These are phyloP conservation scores for Chytriomyces sp. DNA, from an alignment of 192 early-diverging fungal species.

Conservation along the genomic window DNA sequence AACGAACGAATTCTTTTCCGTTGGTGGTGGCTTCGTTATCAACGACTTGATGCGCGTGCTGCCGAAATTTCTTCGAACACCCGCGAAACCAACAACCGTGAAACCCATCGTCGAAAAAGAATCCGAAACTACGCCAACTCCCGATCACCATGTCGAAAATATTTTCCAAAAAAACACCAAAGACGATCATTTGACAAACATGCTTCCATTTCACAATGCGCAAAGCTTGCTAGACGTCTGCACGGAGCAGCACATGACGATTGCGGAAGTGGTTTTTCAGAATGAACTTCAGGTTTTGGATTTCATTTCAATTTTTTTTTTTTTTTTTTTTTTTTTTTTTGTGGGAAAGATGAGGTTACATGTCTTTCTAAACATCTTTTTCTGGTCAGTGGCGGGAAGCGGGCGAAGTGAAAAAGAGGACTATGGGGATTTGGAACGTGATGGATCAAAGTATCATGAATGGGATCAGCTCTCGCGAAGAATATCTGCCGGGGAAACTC, in stretches of 20 bases:
- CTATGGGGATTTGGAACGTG: slow-evolving; percentile 85
- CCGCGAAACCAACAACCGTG: background rate
- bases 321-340: background rate
- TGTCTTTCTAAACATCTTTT: background rate
- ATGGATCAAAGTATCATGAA: slow-evolving; percentile 80
- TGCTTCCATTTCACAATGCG: slow-evolving; percentile 83
- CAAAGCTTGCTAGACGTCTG: slow-evolving; percentile 81
- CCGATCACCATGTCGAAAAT: slow-evolving; percentile 49
- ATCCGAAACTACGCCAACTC: slow-evolving; percentile 49
- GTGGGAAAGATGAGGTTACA: background rate
- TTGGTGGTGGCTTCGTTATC: slow-evolving; percentile 95
- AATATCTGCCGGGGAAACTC: slow-evolving; percentile 79
- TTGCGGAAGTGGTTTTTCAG: slow-evolving; percentile 94
- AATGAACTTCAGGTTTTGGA: slow-evolving; percentile 77
- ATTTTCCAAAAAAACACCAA: slow-evolving; percentile 60
- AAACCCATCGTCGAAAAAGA: slow-evolving; percentile 52
- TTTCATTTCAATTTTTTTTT: slow-evolving; percentile 3
- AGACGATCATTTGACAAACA: slow-evolving; percentile 61
- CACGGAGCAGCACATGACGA: slow-evolving; percentile 79
- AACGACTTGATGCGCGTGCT: slow-evolving; percentile 73
- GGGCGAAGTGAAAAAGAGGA: slow-evolving; percentile 76
- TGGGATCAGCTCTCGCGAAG: slow-evolving; percentile 47
- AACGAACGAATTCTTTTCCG: slow-evolving; percentile 95
- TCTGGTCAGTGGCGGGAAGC: slow-evolving; percentile 72
- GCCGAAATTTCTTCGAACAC: slow-evolving; percentile 6